Percentiles rank a stretch among this genome's conserved stretches.
phyloP scores from a whole-genome alignment of 805 yeast genomes.

The Wickerhamiella spandovensis region DNA sequence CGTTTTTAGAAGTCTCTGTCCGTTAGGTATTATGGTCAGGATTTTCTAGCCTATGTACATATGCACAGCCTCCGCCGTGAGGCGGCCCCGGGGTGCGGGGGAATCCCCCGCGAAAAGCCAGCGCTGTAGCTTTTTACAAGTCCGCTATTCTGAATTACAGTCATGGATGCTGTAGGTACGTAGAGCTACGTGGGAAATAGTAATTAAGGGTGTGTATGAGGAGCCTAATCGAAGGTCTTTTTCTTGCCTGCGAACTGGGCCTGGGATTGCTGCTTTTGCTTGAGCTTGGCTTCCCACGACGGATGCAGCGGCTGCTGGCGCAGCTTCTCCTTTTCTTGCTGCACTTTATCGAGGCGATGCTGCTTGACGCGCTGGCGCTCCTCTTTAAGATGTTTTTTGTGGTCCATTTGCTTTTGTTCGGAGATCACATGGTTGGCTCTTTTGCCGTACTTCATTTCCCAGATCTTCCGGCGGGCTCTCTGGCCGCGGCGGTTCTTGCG shows the following conservation, averaged over 20 bases:
- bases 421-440: slow-evolving; percentile 72
- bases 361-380: slow-evolving; percentile 7
- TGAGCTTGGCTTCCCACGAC: slow-evolving; percentile 91
- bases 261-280: slow-evolving; percentile 52
- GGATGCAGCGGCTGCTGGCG: slow-evolving; percentile 54
- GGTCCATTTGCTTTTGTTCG: slow-evolving; percentile 40
- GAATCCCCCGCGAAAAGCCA: too few species aligned
- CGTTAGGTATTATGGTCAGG: too few species aligned
- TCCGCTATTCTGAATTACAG: too few species aligned
- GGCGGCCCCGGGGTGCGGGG: too few species aligned
- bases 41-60: too few species aligned
- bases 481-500: slow-evolving; percentile 93
- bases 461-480: slow-evolving; percentile 88
- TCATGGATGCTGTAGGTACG: too few species aligned
- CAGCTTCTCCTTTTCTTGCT: slow-evolving; percentile 13
- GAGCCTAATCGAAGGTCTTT: slow-evolving; percentile 46
- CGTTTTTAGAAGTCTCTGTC: too few species aligned
- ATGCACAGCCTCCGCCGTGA: too few species aligned
- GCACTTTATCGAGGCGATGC: slow-evolving; percentile 17
- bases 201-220: not conserved
- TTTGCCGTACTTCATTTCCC: slow-evolving; percentile 83
- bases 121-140: too few species aligned
- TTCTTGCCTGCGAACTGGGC: slow-evolving; percentile 76
- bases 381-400: slow-evolving; percentile 31
- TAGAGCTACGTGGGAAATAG: too few species aligned